Percentiles rank a stretch among this genome's conserved stretches.
These are phyloP conservation scores for Aciculosporium take DNA, from an alignment of 2,329 filamentous ascomycete species.

Conservation along the genomic window DNA sequence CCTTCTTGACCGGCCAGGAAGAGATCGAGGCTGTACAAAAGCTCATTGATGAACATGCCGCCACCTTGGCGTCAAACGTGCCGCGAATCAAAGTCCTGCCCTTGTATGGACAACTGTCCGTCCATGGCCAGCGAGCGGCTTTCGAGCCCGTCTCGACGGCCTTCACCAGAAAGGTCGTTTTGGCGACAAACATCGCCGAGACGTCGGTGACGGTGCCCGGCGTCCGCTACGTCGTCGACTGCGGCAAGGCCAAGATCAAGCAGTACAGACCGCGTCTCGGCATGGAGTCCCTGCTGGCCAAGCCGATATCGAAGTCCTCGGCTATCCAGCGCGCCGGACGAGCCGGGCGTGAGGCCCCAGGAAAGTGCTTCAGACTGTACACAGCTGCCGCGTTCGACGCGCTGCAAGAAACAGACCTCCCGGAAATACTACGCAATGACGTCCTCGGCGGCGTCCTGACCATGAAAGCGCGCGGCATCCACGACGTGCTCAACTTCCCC, in stretches of 20 bases:
- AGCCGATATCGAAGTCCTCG: constrained; percentile 84
- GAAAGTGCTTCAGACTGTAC: constrained; percentile 82
- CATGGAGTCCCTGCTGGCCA: constrained; percentile 79
- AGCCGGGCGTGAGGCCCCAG: constrained; percentile 81
- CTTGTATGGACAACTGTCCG: constrained; percentile 79
- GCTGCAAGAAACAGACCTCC: constrained; percentile 60
- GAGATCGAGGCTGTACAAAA: constrained; percentile 74
- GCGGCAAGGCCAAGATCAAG: constrained; percentile 88
- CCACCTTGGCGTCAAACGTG: constrained; percentile 56
- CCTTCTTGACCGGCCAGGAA: constrained; percentile 86
- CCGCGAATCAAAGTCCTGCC: constrained; percentile 63
- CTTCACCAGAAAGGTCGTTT: constrained; percentile 74
- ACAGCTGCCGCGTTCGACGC: constrained; percentile 61
- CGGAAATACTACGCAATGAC: constrained; percentile 85
- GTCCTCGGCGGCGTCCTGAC: constrained; percentile 74
- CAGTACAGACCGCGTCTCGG: constrained; percentile 74
- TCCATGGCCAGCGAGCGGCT: constrained; percentile 71
- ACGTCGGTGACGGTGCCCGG: constrained; percentile 93
- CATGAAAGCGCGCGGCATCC: constrained; percentile 83
- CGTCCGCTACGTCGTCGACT: constrained; percentile 81
- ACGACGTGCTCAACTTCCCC: constrained; percentile 69
- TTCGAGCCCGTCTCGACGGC: constrained; percentile 60
- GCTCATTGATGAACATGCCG: constrained; percentile 66
- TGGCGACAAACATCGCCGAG: constrained; percentile 97
- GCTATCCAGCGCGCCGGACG: constrained; percentile 84